phyloP scores from a whole-genome alignment of 495 filamentous ascomycete species.

The Tuber calosporum region DNA sequence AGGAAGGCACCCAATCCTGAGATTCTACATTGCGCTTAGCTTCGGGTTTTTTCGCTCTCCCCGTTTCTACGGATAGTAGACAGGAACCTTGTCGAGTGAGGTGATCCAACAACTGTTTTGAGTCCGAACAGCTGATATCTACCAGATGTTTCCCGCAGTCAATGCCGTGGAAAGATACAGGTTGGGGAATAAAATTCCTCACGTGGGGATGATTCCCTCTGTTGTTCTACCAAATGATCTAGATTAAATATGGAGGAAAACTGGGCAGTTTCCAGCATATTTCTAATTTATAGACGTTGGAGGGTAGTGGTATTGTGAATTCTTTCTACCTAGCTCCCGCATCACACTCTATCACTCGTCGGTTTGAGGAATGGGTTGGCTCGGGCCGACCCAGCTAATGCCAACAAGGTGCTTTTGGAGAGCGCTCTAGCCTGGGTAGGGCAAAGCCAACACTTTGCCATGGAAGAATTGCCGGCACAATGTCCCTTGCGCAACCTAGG shows the following conservation, averaged over 20 bases:
- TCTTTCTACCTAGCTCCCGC: not conserved
- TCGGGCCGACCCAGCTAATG: not conserved
- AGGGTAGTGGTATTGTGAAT: not conserved
- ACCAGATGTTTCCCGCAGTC: not conserved
- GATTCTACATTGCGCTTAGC: not conserved
- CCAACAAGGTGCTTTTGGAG: not conserved
- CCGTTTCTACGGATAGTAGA: not conserved
- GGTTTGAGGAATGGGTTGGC: not conserved
- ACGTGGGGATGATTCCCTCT: not conserved
- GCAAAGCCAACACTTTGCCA: not conserved
- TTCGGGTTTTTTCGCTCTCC: not conserved
- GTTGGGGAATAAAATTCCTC: slow-evolving; percentile 1
- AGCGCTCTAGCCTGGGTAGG: not conserved
- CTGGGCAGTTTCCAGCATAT: not conserved
- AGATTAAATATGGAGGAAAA: not conserved
- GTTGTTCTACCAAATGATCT: not conserved
- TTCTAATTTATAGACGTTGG: not conserved
- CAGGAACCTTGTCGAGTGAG: not conserved
- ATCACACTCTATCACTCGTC: not conserved
- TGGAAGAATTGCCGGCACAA: not conserved
- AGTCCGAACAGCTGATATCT: slow-evolving; percentile 2
- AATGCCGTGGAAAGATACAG: slow-evolving; percentile 2
- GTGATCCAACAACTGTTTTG: not conserved
- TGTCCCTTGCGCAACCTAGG: not conserved
- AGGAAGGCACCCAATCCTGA: not conserved